Percentiles rank a stretch among this genome's conserved stretches.
These are phyloP conservation scores for Lactarius trivialis DNA, from an alignment of 768 basidiomycete genomes.

Conservation along the genomic window DNA sequence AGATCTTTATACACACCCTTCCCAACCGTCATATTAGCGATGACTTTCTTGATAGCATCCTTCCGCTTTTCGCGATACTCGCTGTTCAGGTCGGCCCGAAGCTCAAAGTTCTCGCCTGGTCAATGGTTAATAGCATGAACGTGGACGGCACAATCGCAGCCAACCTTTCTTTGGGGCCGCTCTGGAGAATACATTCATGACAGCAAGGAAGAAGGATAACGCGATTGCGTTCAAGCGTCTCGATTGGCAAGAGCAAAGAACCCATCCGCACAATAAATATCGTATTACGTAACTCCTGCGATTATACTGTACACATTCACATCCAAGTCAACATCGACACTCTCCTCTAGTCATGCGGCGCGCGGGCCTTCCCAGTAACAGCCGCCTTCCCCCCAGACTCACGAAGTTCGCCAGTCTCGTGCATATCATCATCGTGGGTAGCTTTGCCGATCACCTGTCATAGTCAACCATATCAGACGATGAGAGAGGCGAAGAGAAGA, in stretches of 20 bases:
- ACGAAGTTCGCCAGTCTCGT: slow-evolving; percentile 52
- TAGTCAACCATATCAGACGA: background rate
- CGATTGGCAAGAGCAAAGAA: too few species aligned
- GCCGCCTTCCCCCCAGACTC: slow-evolving; percentile 48
- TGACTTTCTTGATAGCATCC: slow-evolving; percentile 96
- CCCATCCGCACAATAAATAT: background rate
- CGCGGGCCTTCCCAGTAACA: slow-evolving; percentile 35
- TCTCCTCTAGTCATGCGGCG: slow-evolving; percentile 37
- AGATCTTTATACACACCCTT: slow-evolving; percentile 58
- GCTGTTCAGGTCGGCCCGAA: slow-evolving; percentile 94
- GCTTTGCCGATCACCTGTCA: slow-evolving; percentile 46
- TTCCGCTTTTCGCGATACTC: slow-evolving; percentile 93
- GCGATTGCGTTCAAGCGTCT: background rate
- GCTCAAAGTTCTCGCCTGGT: slow-evolving; percentile 92
- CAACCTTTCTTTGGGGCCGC: slow-evolving; percentile 27
- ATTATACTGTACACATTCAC: background rate
- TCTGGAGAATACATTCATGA: slow-evolving; percentile 23
- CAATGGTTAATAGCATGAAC: slow-evolving; percentile 6
- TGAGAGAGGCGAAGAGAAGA: background rate
- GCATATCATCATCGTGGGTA: slow-evolving; percentile 41
- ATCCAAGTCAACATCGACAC: background rate
- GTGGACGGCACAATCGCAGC: background rate
- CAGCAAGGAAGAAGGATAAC: background rate
- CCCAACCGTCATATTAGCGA: slow-evolving; percentile 98
- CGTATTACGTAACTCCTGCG: background rate